phyloP scores from a whole-genome alignment of 1,284 basidiomycete species.

The Meripilus lineatus region DNA sequence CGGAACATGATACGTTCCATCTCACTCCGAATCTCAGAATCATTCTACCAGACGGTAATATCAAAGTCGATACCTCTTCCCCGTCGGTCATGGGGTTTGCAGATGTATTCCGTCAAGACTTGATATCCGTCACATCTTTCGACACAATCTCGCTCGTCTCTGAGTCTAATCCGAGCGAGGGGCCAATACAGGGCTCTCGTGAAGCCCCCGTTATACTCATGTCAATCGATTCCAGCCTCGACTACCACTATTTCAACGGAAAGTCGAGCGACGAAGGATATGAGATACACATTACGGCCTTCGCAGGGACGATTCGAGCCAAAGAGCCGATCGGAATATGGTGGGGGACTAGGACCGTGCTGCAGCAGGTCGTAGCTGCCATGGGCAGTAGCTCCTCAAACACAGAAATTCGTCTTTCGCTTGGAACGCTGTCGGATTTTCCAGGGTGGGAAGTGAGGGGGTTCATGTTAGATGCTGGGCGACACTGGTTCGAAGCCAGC shows the following conservation, averaged over 20 bases:
- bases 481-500: conserved; percentile 29
- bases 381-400: conserved; percentile 19
- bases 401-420: conserved; percentile 22
- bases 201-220: conserved; percentile 26
- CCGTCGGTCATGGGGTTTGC: conserved; percentile 27
- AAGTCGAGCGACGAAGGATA: conserved; percentile 31
- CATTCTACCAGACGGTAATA: conserved; percentile 19
- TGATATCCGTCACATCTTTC: conserved; percentile 19
- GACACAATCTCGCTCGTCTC: too few species aligned
- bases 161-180: too few species aligned
- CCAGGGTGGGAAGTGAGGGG: conserved; percentile 36
- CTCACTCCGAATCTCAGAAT: conserved; percentile 17
- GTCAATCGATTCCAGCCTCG: conserved; percentile 18
- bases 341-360: conserved; percentile 33
- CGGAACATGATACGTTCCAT: conserved; percentile 12
- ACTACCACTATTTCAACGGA: conserved; percentile 29
- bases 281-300: conserved; percentile 20
- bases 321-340: conserved; percentile 31
- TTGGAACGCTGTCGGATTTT: conserved; percentile 26
- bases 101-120: conserved; percentile 26
- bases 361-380: conserved; percentile 25
- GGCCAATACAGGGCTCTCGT: too few species aligned
- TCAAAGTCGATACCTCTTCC: conserved; percentile 15
- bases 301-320: conserved; percentile 24
- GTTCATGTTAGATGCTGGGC: conserved; percentile 35